phyloP scores from a whole-genome alignment of 148 eudicot species.

The Suaeda aralocaspica region DNA sequence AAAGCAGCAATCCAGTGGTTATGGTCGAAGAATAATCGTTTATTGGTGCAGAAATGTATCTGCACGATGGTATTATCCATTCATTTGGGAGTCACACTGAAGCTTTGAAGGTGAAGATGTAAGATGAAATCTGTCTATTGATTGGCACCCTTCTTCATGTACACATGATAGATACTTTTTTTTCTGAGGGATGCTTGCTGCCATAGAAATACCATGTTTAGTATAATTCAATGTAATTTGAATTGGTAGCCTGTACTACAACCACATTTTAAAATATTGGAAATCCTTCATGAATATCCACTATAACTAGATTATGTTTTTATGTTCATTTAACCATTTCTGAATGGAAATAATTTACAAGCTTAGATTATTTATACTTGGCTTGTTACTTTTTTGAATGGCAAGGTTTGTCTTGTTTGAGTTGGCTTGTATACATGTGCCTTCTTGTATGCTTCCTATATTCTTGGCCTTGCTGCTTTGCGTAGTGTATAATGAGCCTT shows the following conservation, averaged over 20 bases:
- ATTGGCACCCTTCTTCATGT: conserved; percentile 99
- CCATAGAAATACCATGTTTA: too few species aligned
- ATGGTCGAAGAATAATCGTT: conserved; percentile 97
- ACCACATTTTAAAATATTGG: too few species aligned
- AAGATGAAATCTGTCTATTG: conserved; percentile 89
- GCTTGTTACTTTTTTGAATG: neutral
- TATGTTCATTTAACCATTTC: neutral
- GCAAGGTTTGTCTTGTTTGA: neutral
- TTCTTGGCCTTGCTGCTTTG: neutral
- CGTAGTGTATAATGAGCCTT: neutral
- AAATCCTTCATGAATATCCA: too few species aligned
- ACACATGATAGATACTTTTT: too few species aligned
- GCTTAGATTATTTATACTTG: too few species aligned
- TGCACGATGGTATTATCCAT: conserved; percentile 93
- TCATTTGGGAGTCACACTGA: conserved; percentile 98
- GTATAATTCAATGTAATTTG: too few species aligned
- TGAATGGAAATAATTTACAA: neutral
- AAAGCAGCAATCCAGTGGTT: conserved; percentile 98
- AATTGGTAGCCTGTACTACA: too few species aligned
- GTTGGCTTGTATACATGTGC: neutral
- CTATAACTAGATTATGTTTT: too few species aligned
- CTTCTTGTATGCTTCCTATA: neutral
- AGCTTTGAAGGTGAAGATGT: conserved; percentile 99
- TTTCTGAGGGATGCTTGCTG: too few species aligned
- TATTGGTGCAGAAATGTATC: conserved; percentile 93